Conservation (phyloP, 2,329 filamentous ascomycete genomes). For the Lomentospora prolificans region DNA sequence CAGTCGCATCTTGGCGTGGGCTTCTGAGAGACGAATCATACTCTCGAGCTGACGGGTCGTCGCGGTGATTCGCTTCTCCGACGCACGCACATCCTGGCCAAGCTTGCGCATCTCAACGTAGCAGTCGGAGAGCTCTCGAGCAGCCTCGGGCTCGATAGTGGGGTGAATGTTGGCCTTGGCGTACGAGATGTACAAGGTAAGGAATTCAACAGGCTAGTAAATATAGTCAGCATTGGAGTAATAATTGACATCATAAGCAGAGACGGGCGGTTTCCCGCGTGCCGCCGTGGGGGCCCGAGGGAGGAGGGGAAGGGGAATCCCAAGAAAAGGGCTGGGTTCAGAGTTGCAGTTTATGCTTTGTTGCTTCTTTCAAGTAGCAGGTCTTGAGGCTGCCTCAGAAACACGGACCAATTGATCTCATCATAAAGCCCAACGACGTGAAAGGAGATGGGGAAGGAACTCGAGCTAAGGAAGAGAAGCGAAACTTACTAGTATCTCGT, state of each 20-base stretch:
- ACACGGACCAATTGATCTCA: slow-evolving; percentile 93
- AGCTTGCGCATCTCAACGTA: slow-evolving; percentile 95
- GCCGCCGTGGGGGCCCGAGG: neutral
- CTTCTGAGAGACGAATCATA: slow-evolving; percentile 95
- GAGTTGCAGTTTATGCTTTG: slow-evolving; percentile 65
- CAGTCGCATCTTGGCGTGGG: slow-evolving; percentile 96
- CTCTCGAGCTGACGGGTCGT: slow-evolving; percentile 94
- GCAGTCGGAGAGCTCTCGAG: slow-evolving; percentile 71
- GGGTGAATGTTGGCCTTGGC: slow-evolving; percentile 82
- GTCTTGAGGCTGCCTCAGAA: slow-evolving; percentile 90
- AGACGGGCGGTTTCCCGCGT: too few species aligned
- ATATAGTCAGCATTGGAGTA: neutral
- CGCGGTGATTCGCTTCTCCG: slow-evolving; percentile 93
- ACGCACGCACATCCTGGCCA: slow-evolving; percentile 73
- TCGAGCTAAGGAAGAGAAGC: neutral
- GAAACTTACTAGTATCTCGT: slow-evolving; percentile 68
- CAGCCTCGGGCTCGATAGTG: slow-evolving; percentile 66
- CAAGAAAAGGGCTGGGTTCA: slow-evolving; percentile 34
- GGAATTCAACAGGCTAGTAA: slow-evolving; percentile 74
- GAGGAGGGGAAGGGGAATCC: neutral
- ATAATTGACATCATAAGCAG: too few species aligned
- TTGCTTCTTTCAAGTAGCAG: slow-evolving; percentile 67
- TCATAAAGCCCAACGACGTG: slow-evolving; percentile 28
- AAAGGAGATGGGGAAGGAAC: slow-evolving; percentile 6
- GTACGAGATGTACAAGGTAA: slow-evolving; percentile 95